Base-by-base conservation (phyloP, 192 early-diverging fungal genomes). In the Lobosporangium transversale region DNA sequence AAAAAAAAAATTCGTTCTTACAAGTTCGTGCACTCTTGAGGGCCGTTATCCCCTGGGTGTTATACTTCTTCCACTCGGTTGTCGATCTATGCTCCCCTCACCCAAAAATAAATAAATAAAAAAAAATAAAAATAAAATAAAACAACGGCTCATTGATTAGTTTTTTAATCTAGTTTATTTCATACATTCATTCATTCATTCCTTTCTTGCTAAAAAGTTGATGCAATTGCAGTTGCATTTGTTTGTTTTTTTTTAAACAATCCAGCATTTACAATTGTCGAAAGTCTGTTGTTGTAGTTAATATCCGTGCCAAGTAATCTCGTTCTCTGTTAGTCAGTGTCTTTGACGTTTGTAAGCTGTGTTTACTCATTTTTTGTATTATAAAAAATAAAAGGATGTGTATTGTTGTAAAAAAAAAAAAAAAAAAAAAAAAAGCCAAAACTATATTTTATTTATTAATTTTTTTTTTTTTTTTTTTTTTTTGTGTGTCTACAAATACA, bases 1-100 rank as follows among this genome's bases (percentile, higher is more conserved):
- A n/a, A n/a, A n/a, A 74, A 62, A 74, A n/a, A n/a, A n/a, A n/a
- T n/a, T n/a, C n/a, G n/a, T n/a, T n/a, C n/a, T n/a, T n/a, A n/a
- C n/a, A n/a, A 14, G 57, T 65, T 40, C 63, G 58, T 6, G 71
- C 71, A 15, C 71, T 75, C 17, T 75, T 75, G 52, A 75, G 62
- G 1, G 63, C 71, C 18, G 58, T 24, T 2, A 35, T 23, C 0
- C 71, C 71, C 18, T 66, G 53, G 7, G 47, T 49, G 12, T 40
- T 60, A 21, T 50, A 59, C 17, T 29, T 9, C 48, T 75, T 75
- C 71, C 71, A 75, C 43, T 66, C 63, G n/a, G n/a, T n/a, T 35
- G 56, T 59, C 1, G 71, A 75, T 54, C 71, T 67, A 26, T 50
- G 9, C 29, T 50, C 24, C 9, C 29, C n/a, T n/a, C n/a, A n/a